phyloP scores from a whole-genome alignment of 2,329 filamentous ascomycete genomes.

The Cladosporium sp. region DNA sequence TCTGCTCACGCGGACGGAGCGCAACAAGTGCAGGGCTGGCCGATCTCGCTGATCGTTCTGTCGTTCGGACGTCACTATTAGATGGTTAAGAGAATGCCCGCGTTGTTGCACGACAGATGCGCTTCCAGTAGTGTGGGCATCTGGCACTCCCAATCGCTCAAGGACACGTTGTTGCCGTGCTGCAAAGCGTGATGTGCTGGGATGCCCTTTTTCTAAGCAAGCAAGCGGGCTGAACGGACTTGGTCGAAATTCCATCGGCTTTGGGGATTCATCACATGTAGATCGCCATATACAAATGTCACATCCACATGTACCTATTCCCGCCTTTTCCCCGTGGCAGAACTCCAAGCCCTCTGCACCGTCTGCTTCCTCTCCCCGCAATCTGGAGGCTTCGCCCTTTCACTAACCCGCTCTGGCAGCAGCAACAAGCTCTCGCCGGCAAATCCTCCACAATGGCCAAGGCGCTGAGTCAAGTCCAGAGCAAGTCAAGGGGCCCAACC shows the following conservation, averaged over 20 bases:
- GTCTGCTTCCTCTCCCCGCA: slow-evolving; percentile 6
- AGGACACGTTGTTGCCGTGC: slow-evolving; percentile 5
- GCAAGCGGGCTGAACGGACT: too few relatives aligned
- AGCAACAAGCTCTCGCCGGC: not conserved
- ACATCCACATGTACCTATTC: not conserved
- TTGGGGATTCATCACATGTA: too few relatives aligned
- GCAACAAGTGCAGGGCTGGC: not conserved
- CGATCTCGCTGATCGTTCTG: slow-evolving; percentile 10
- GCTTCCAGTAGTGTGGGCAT: not conserved
- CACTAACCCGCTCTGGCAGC: not conserved
- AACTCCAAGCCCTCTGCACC: too few relatives aligned
- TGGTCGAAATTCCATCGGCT: not conserved
- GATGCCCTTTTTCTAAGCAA: not conserved
- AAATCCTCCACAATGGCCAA: not conserved
- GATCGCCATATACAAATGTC: too few relatives aligned
- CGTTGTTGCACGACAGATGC: not conserved
- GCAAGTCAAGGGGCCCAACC: not conserved
- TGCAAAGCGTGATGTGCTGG: not conserved
- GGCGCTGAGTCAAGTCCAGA: slow-evolving; percentile 3
- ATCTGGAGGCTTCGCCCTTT: not conserved
- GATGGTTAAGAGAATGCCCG: slow-evolving; percentile 3
- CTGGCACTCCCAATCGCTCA: slow-evolving; percentile 5
- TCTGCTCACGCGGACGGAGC: slow-evolving; percentile 7
- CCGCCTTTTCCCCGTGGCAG: not conserved
- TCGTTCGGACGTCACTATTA: slow-evolving; percentile 8